Conservation (phyloP, 176 grass and related monocot genomes). For the Otatea glauca region DNA sequence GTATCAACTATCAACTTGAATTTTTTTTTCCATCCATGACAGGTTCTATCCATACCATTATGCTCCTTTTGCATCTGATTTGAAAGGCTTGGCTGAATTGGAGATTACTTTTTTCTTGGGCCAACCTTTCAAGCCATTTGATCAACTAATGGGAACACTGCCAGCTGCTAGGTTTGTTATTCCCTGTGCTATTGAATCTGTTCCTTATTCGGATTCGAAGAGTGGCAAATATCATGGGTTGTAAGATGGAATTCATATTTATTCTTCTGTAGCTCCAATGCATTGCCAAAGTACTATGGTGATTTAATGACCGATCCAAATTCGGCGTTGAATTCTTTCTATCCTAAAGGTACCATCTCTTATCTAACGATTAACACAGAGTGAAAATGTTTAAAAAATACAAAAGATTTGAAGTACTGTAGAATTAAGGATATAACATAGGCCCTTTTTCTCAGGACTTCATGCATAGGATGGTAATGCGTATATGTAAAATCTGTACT, state of each 20-base stretch:
- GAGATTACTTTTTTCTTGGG: conserved; percentile 99
- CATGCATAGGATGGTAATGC: conserved; percentile 20
- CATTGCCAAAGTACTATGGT: conserved; percentile 81
- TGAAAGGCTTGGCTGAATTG: conserved; percentile 84
- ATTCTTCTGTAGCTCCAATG: conserved; percentile 78
- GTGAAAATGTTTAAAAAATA: conserved; percentile 1
- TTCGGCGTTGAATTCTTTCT: conserved; percentile 87
- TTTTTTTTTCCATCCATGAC: conserved; percentile 25
- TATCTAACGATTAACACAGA: background rate
- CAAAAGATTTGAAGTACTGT: background rate
- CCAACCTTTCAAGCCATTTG: conserved; percentile 99
- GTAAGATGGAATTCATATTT: conserved; percentile 45
- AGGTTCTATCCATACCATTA: conserved; percentile 99
- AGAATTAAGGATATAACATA: conserved; percentile 4
- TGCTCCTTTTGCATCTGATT: conserved; percentile 94
- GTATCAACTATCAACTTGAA: conserved; percentile 23
- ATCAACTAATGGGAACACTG: conserved; percentile 99
- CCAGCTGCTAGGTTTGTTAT: conserved; percentile 84
- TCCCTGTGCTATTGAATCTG: conserved; percentile 38
- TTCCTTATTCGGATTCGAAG: conserved; percentile 21
- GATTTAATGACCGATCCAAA: conserved; percentile 79
- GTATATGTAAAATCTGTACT: conserved; percentile 28
- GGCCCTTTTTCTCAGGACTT: background rate
- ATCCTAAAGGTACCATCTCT: conserved; percentile 78
- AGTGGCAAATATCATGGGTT: conserved; percentile 26